Percentiles rank a stretch among this genome's conserved stretches.
Conservation (phyloP, 1,139 yeast species). For the Geotrichum australiense region DNA sequence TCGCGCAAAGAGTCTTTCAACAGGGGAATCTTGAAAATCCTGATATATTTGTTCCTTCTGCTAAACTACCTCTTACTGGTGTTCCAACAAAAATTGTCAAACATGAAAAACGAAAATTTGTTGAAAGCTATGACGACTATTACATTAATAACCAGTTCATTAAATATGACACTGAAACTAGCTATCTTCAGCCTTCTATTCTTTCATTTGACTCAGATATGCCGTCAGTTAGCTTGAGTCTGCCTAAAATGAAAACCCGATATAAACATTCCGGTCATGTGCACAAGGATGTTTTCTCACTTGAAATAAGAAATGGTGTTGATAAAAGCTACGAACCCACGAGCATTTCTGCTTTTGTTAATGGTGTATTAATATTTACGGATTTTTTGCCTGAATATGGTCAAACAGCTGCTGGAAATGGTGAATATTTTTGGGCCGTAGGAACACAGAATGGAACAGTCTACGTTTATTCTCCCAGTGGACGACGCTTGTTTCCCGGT, state of each 20-base stretch:
- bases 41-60: slow-evolving; percentile 36
- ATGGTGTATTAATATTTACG: slow-evolving; percentile 41
- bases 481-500: slow-evolving; percentile 44
- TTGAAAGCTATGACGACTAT: slow-evolving; percentile 4
- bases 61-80: slow-evolving; percentile 38
- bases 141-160: slow-evolving; percentile 1
- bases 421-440: slow-evolving; percentile 61
- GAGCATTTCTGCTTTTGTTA: slow-evolving; percentile 37
- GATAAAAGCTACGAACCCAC: slow-evolving; percentile 44
- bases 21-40: slow-evolving; percentile 16
- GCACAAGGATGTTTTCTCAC: slow-evolving; percentile 22
- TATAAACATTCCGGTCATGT: slow-evolving; percentile 28
- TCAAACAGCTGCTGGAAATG: slow-evolving; percentile 62
- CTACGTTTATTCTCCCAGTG: slow-evolving; percentile 47
- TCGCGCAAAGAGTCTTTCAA: slow-evolving; percentile 4
- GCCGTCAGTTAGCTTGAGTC: slow-evolving; percentile 70
- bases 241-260: slow-evolving; percentile 64
- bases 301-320: slow-evolving; percentile 45
- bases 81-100: slow-evolving; percentile 42
- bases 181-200: slow-evolving; percentile 72
- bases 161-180: slow-evolving; percentile 33
- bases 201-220: slow-evolving; percentile 75
- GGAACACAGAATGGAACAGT: slow-evolving; percentile 66
- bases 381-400: slow-evolving; percentile 47
- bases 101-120: slow-evolving; percentile 34